These are phyloP conservation scores for Paramecium biaurelia DNA, from an alignment of 73 alveolate species.

Conservation along the genomic window DNA sequence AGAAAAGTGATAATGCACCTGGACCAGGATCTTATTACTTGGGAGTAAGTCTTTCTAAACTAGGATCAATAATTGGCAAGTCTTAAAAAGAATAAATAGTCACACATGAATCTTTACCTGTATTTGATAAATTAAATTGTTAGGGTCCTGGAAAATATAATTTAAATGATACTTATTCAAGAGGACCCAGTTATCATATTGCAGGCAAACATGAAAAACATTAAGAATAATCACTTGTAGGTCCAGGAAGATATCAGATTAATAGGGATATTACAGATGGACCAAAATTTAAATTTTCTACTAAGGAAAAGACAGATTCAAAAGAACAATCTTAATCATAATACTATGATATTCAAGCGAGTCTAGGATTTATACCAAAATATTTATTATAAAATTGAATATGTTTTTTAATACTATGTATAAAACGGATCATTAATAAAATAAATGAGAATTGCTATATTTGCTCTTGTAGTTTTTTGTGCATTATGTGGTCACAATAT, in stretches of 20 bases:
- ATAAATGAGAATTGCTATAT: slow-evolving; percentile 1
- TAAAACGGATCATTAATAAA: slow-evolving; percentile 42
- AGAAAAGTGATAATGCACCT: not conserved
- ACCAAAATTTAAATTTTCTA: slow-evolving; percentile 32
- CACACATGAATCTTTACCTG: not conserved
- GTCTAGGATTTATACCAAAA: not conserved
- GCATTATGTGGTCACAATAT: not conserved
- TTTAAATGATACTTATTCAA: not conserved
- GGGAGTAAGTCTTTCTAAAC: not conserved
- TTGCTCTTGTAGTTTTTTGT: not conserved
- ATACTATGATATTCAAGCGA: not conserved
- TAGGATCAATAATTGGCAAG: not conserved
- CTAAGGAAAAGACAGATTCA: not conserved
- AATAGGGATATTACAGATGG: not conserved
- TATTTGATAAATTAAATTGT: not conserved
- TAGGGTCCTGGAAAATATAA: slow-evolving; percentile 43
- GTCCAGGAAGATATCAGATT: slow-evolving; percentile 41
- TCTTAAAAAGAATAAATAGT: not conserved
- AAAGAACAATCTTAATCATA: not conserved
- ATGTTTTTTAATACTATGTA: not conserved
- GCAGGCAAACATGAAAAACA: slow-evolving; percentile 27
- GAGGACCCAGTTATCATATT: slow-evolving; percentile 47
- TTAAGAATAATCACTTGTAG: not conserved
- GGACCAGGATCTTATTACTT: slow-evolving; percentile 30
- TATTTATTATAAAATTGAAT: not conserved